Conservation (phyloP, 164 flowering plant species). For the Annona cherimola region DNA sequence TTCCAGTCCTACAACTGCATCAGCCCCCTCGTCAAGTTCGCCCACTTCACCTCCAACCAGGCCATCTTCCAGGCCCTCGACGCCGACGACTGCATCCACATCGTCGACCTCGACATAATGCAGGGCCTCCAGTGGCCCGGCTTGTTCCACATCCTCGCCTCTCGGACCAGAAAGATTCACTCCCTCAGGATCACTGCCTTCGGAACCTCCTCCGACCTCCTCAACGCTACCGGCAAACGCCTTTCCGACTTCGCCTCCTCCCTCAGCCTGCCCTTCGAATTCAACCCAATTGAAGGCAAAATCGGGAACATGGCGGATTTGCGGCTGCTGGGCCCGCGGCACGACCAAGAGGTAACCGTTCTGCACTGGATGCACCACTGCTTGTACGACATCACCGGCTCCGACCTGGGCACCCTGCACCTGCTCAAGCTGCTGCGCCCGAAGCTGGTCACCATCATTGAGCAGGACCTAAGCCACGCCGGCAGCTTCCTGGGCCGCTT, state of each 20-base stretch:
- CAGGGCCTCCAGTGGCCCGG: constrained; percentile 99
- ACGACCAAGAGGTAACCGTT: constrained; percentile 36
- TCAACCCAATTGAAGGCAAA: constrained; percentile 59
- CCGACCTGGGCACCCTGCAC: constrained; percentile 52
- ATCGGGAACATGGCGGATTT: constrained; percentile 47
- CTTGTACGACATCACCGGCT: constrained; percentile 74
- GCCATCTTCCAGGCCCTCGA: constrained; percentile 71
- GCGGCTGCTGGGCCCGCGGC: constrained; percentile 36
- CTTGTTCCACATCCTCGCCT: constrained; percentile 80
- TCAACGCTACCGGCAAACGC: constrained; percentile 65
- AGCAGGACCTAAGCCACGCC: constrained; percentile 73
- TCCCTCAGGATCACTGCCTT: constrained; percentile 73
- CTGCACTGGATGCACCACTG: constrained; percentile 94
- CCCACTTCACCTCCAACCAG: constrained; percentile 89
- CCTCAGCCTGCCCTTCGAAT: constrained; percentile 73
- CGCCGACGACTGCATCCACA: constrained; percentile 63
- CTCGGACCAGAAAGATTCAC: constrained; percentile 44
- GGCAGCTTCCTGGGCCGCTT: constrained; percentile 70
- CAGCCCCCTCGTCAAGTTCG: constrained; percentile 71
- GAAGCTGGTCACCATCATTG: constrained; percentile 65
- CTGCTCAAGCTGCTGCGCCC: constrained; percentile 48
- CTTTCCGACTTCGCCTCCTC: constrained; percentile 82
- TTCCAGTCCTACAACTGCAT: constrained; percentile 73
- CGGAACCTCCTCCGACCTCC: constrained; percentile 57
- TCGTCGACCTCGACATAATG: constrained; percentile 89